Conservation (phyloP, 176 grass and related monocot genomes). For the Carex cristatella region DNA sequence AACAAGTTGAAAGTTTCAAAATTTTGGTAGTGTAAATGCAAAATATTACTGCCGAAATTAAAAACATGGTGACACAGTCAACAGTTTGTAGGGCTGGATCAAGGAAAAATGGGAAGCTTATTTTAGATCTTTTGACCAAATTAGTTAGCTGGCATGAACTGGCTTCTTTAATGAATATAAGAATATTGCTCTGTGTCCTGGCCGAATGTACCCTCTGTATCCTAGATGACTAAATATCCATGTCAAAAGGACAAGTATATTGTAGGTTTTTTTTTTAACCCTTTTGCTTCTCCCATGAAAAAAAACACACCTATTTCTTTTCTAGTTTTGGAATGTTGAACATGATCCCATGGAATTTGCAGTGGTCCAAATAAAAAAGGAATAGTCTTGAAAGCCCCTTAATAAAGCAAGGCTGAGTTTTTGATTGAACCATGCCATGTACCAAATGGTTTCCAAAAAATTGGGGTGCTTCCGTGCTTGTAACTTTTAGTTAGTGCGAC, state of each 20-base stretch:
- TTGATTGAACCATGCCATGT: neutral
- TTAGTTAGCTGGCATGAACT: neutral
- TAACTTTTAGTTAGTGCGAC: neutral
- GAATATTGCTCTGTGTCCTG: neutral
- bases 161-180: neutral
- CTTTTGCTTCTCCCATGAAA: neutral
- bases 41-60: neutral
- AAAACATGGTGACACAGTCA: neutral
- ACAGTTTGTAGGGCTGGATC: neutral
- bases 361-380: neutral
- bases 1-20: neutral
- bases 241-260: neutral
- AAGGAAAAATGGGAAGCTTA: neutral
- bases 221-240: conserved; percentile 1
- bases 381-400: neutral
- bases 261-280: neutral
- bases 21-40: neutral
- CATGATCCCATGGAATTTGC: neutral
- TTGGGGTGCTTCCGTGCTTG: neutral
- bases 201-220: neutral
- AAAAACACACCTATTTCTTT: neutral
- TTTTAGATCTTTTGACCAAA: neutral
- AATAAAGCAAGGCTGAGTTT: neutral
- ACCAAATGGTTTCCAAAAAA: neutral
- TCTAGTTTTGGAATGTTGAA: neutral